Evolutionary conservation across 352 stramenopile genomes (phyloP), one percentile per base, ranked within the genome.

Genomic region (Blastocystis sp.): DNA sequence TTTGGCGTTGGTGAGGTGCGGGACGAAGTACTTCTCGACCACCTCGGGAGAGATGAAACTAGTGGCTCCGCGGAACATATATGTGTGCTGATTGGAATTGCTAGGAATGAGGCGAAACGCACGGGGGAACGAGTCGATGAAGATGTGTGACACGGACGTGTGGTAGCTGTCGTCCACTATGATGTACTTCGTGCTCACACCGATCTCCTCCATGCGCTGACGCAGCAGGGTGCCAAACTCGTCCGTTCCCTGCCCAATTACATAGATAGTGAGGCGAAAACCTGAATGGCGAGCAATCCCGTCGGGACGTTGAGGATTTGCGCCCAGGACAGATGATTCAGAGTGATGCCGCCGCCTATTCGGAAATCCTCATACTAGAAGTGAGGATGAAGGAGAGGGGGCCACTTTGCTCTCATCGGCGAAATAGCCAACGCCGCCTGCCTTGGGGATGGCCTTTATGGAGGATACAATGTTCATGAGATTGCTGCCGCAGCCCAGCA

Each of bases 271-370:
- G 6, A 9, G 24, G 17, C 65, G 21, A 17, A 38, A 17, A 84
- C 74, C 42, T 90, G 88, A 71, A 90, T 62, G 21, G 88, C 88
- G 21, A 90, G 65, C 28, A 90, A 70, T 48, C 81, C 88, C 21
- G 88, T 90, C 38, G 88, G 88, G n/a, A 87, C 84, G 40, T 87
- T 87, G 60, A 90, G 74, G 48, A 87, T 87, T 48, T 78, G 77
- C 11, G 88, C 88, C 88, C 88, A 90, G 11, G 70, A 79, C 28
- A 90, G 60, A 66, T 90, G 88, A 74, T 90, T 90, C 24, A 90
- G 71, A 34, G 88, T 90, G 34, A 90, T 87, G 21, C 88, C 88
- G 38, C 88, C 88, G 17, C 84, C 88, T 34, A 90, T 87, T 40
- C 81, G 81, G 69, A 84, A 84, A 68, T 84, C 74, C 69, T 84